Evolutionary conservation across 306 rosid genomes (phyloP), one percentile per base, ranked within the genome.

Genomic region (Myrica gale): DNA sequence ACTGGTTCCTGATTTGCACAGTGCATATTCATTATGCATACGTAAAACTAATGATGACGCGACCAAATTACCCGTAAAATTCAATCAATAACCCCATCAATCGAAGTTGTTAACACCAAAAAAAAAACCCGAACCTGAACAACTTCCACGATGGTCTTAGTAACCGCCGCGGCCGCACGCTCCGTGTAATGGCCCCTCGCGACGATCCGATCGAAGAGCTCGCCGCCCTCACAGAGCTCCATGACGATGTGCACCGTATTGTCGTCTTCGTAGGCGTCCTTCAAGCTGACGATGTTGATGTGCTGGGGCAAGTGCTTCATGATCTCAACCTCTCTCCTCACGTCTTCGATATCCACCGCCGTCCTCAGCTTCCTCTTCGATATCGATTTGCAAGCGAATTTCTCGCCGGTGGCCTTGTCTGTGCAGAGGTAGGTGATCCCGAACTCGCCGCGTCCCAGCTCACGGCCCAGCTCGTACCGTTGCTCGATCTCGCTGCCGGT

Each of bases 141-240:
- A 65, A 96, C 98, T 90, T 96, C 96, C 2, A 96, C 99, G 6
- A 96, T 90, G 9, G 99, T 96, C 78, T 82, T 84, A 1, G 93
- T 92, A 15, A 96, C 97, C 0, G 78, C 89, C 0, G 99, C 99
- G 9, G 99, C 99, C 0, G 99, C 98, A 7, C 99, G 90, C 81
- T 96, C 99, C 0, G 97, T 92, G 83, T 96, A 96, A 68, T 96
- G 99, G 0, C 99, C 99, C 5, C 99, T 80, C 0, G 98, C 88
- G 1, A 96, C 99, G 73, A 96, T 96, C 76, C 99, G 87, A 75
- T 96, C 99, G 37, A 96, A 96, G 73, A 96, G 79, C 55, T 96
- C 99, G 0, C 99, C 99, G 0, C 99, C 99, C 53, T 92, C 99
- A 20, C 99, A 96, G 19, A 96, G 85, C 90, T 96, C 99, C 99